These are phyloP conservation scores for Myriosclerotinia duriaeana DNA, from an alignment of 2,329 filamentous ascomycete species.

Conservation along the genomic window DNA sequence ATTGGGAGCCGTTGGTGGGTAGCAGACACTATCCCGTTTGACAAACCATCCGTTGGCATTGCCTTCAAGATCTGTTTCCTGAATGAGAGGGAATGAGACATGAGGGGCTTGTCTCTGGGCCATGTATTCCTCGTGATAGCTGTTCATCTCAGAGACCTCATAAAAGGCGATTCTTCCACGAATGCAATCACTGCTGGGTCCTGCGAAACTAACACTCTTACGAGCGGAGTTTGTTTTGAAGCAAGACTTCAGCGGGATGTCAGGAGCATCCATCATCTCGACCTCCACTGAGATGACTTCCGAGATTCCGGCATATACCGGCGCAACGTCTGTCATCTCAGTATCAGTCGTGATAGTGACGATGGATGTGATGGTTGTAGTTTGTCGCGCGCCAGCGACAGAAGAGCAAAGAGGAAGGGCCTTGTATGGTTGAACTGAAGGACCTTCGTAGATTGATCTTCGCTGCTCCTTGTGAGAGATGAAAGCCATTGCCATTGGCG, in stretches of 20 bases:
- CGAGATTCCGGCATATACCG: conserved; percentile 18
- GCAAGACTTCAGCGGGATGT: conserved; percentile 17
- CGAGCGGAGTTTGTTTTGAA: conserved; percentile 5
- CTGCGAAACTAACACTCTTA: conserved; percentile 19
- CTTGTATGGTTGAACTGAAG: not conserved
- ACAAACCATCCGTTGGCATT: conserved; percentile 12
- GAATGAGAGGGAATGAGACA: not conserved
- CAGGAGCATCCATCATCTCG: conserved; percentile 10
- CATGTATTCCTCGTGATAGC: not conserved
- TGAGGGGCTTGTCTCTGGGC: not conserved
- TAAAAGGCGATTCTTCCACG: not conserved
- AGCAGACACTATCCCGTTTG: not conserved
- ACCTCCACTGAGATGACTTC: conserved; percentile 8
- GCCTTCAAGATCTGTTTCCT: not conserved
- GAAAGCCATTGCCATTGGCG: not conserved
- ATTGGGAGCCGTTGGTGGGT: not conserved
- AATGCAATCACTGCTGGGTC: conserved; percentile 3
- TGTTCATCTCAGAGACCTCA: not conserved
- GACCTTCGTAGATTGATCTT: not conserved
- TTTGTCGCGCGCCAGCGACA: conserved; percentile 21
- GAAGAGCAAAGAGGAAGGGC: not conserved
- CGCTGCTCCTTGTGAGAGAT: not conserved
- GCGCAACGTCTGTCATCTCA: conserved; percentile 8
- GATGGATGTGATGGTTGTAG: not conserved
- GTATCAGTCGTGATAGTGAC: not conserved